Conservation (phyloP, 2,329 filamentous ascomycete species). For the Sphaerulina populicola region DNA sequence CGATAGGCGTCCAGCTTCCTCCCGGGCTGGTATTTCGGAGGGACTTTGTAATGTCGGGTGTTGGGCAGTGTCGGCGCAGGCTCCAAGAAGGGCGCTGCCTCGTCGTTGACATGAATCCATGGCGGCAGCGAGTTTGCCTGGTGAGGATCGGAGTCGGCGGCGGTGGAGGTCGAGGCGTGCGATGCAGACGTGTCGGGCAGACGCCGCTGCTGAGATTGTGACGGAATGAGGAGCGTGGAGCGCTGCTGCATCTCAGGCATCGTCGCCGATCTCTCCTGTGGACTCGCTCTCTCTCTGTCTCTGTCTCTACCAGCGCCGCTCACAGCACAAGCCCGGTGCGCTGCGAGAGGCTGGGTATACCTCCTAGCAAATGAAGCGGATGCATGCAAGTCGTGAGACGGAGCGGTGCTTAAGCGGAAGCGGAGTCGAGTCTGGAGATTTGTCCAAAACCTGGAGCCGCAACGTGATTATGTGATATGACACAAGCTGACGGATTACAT, state of each 20-base stretch:
- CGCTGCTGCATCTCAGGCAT: constrained; percentile 25
- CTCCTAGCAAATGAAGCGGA: not conserved
- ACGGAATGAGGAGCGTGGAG: constrained; percentile 5
- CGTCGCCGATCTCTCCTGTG: not conserved
- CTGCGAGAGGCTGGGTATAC: not conserved
- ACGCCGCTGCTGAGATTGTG: not conserved
- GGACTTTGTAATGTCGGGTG: constrained; percentile 25
- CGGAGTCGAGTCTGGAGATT: not conserved
- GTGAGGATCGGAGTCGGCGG: constrained; percentile 23
- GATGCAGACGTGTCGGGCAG: constrained; percentile 1
- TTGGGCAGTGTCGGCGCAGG: constrained; percentile 22
- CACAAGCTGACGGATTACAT: not conserved
- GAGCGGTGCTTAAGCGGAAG: not conserved
- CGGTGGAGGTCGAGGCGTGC: constrained; percentile 2
- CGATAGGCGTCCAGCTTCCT: constrained; percentile 33
- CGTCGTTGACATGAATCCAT: constrained; percentile 32
- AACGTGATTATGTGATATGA: too few species aligned
- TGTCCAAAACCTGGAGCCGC: not conserved
- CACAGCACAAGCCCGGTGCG: not conserved
- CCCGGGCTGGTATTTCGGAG: constrained; percentile 29
- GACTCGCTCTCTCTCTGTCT: not conserved
- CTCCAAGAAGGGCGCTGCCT: constrained; percentile 20
- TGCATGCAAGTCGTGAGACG: not conserved
- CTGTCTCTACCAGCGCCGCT: constrained; percentile 1
- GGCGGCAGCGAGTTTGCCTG: constrained; percentile 29